A percentile compares a stretch with the other conserved stretches of the same genome.
Conservation (phyloP, 176 grass and related monocot species). For the Zoysia pacifica region DNA sequence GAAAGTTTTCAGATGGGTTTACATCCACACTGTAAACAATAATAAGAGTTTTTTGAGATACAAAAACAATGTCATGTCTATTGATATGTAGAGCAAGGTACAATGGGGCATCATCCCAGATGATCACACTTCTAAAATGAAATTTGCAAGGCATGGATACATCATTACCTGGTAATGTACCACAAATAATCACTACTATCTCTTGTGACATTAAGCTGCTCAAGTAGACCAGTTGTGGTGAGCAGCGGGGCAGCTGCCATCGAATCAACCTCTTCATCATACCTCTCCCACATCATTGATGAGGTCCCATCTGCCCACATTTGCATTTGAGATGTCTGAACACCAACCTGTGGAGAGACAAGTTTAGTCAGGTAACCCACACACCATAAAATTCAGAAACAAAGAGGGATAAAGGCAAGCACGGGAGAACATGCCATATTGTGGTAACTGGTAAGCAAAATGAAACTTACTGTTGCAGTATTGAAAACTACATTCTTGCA, state of each 20-base stretch:
- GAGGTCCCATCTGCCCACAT: constrained; percentile 71
- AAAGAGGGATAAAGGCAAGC: neutral
- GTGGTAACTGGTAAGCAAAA: constrained; percentile 13
- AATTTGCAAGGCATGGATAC: neutral
- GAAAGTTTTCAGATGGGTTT: constrained; percentile 72
- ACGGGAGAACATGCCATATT: neutral
- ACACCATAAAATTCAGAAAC: neutral
- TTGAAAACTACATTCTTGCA: constrained; percentile 95
- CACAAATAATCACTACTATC: constrained; percentile 93
- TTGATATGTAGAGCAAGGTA: neutral
- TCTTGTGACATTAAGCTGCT: constrained; percentile 94
- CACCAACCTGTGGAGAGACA: constrained; percentile 63
- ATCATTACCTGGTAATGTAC: constrained; percentile 86
- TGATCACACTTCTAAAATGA: neutral
- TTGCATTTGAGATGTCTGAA: constrained; percentile 99
- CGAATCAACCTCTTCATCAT: constrained; percentile 89
- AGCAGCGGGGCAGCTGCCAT: constrained; percentile 69
- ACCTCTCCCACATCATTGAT: constrained; percentile 89
- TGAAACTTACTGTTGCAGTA: constrained; percentile 81
- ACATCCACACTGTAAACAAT: constrained; percentile 70
- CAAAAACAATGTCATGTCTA: neutral
- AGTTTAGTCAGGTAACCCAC: constrained; percentile 33
- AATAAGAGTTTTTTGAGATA: constrained; percentile 33
- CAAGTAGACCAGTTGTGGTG: constrained; percentile 72
- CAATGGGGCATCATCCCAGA: neutral